Base-by-base conservation (phyloP, 768 basidiomycete species). In the Phallus indusiatus region DNA sequence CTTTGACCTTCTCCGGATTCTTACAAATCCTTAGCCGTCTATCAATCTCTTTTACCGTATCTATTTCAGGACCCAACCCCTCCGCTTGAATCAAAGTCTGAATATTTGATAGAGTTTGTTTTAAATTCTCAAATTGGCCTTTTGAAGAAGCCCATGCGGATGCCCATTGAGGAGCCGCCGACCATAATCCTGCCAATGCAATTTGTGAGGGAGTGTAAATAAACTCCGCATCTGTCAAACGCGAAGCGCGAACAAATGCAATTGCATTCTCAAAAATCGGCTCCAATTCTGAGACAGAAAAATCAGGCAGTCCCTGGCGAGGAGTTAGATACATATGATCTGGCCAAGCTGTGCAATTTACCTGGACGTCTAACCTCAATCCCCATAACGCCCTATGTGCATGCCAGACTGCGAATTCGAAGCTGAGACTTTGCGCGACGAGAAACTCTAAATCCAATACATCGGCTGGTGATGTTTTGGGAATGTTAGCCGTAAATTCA, bases 371-470 rank as follows among this genome's bases (percentile, higher is more conserved):
- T 18, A 96, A 78, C 79, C 84, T 87, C 18, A 94, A 78, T 5
- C 93, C 93, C 86, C 89, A 92, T 20, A 93, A 69, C 0, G 93
- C 90, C 50, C 91, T 74, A 67, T 94, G 90, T 20, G 90, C 81
- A 70, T 94, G 93, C 87, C 91, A 94, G 7, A 92, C 83, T 3
- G 92, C 84, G 67, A 97, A 96, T 69, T 99, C 94, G 63, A 99
- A 99, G 37, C 82, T 79, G 51, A 99, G 78, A 66, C 90, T 93
- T 71, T 98, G 96, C 0, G 94, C 90, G 5, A 99, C 88, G 36
- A 96, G 83, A 69, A 97, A 98, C 70, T 99, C 96, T 36, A 97
- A 82, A 59, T 93, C 88, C 59, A 98, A 82, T 16, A 99, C 88
- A 66, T 97, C 94, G 5, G 82, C 81, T 1, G 88, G 81, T 4